phyloP scores from a whole-genome alignment of 2,329 filamentous ascomycete genomes.

The Claviceps citrina region DNA sequence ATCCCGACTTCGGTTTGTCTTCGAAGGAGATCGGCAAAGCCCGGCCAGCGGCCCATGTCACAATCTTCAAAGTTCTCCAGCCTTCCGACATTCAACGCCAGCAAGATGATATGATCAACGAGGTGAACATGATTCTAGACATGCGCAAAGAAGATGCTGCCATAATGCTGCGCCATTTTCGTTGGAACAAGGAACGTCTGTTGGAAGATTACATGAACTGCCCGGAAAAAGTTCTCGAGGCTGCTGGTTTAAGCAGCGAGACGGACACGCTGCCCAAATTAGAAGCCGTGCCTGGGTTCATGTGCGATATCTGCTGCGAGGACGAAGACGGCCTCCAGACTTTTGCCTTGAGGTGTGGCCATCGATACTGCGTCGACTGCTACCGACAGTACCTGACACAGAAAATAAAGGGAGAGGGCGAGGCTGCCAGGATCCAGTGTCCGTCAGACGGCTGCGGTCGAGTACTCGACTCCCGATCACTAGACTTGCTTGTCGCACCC shows the following conservation, averaged over 20 bases:
- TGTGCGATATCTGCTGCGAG: slow-evolving; percentile 93
- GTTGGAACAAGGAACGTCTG: slow-evolving; percentile 92
- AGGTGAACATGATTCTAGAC: slow-evolving; percentile 83
- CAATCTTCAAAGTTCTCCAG: slow-evolving; percentile 68
- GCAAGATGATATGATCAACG: slow-evolving; percentile 72
- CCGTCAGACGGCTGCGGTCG: slow-evolving; percentile 75
- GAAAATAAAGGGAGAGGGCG: slow-evolving; percentile 90
- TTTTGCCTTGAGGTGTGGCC: slow-evolving; percentile 89
- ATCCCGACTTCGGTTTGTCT: slow-evolving; percentile 35
- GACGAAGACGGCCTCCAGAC: slow-evolving; percentile 62
- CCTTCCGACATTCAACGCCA: slow-evolving; percentile 70
- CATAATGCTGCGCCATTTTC: slow-evolving; percentile 73
- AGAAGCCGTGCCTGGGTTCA: slow-evolving; percentile 58
- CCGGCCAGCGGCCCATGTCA: slow-evolving; percentile 61
- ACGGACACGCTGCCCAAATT: slow-evolving; percentile 49
- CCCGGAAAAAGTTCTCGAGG: slow-evolving; percentile 63
- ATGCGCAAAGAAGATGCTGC: slow-evolving; percentile 79
- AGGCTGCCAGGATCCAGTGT: slow-evolving; percentile 88
- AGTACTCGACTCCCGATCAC: slow-evolving; percentile 78
- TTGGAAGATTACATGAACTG: slow-evolving; percentile 95
- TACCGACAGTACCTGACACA: slow-evolving; percentile 82
- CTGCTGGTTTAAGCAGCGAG: slow-evolving; percentile 61
- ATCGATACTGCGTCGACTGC: slow-evolving; percentile 85
- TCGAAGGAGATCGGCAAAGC: slow-evolving; percentile 53
- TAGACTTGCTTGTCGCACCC: slow-evolving; percentile 56